These are phyloP conservation scores for Emergomyces africanus DNA, from an alignment of 2,329 filamentous ascomycete species.

Conservation along the genomic window DNA sequence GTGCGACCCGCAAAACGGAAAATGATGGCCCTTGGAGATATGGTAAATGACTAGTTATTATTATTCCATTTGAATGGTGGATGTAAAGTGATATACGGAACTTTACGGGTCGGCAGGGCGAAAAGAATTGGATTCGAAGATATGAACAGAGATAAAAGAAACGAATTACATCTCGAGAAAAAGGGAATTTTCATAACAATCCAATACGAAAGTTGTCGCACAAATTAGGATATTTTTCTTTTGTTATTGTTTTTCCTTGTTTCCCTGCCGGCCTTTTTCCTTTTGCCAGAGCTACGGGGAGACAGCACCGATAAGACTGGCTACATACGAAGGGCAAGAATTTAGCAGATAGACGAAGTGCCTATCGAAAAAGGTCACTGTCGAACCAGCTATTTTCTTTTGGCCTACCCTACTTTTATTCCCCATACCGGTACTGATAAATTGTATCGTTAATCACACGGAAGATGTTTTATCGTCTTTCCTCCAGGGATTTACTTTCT, in stretches of 20 bases:
- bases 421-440: not conserved
- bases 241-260: not conserved
- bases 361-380: not conserved
- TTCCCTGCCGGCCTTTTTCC: not conserved
- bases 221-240: not conserved
- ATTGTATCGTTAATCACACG: not conserved
- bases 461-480: not conserved
- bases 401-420: not conserved
- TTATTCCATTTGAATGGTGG: not conserved
- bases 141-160: not conserved
- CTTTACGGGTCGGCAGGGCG: not conserved
- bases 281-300: not conserved
- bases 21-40: slow-evolving; percentile 12
- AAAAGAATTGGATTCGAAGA: not conserved
- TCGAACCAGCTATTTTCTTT: not conserved
- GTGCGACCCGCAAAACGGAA: slow-evolving; percentile 7
- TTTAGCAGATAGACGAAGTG: not conserved
- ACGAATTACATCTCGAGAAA: not conserved
- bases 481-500: not conserved
- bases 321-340: not conserved
- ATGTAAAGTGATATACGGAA: not conserved
- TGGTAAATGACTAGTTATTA: slow-evolving; percentile 10
- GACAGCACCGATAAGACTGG: not conserved
- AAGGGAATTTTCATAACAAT: too few relatives aligned
- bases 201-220: not conserved